phyloP scores from a whole-genome alignment of 2,329 filamentous ascomycete genomes.

The Hypoxylon sp. region DNA sequence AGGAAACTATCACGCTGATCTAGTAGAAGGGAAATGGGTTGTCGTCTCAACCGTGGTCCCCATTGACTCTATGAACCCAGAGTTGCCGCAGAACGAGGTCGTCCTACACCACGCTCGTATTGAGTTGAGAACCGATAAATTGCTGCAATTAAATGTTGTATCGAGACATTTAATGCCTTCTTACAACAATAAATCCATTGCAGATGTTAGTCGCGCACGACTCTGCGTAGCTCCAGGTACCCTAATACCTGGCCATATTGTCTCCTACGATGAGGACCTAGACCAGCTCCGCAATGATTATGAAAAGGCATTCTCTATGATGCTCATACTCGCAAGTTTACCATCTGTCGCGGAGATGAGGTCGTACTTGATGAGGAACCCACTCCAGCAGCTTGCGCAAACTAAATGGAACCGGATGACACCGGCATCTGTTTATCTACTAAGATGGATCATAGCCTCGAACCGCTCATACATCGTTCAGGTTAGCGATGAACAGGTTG shows the following conservation, averaged over 20 bases:
- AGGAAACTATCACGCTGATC: not conserved
- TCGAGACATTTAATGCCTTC: conserved; percentile 38
- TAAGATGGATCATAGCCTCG: conserved; percentile 91
- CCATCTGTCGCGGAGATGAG: conserved; percentile 73
- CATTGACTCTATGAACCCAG: not conserved
- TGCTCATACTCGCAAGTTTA: conserved; percentile 67
- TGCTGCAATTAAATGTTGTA: conserved; percentile 41
- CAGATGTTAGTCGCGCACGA: not conserved
- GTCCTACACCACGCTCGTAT: conserved; percentile 48
- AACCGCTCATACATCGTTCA: conserved; percentile 89
- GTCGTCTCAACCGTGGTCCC: conserved; percentile 28
- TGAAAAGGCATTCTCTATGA: conserved; percentile 65
- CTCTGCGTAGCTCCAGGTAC: not conserved
- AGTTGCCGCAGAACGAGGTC: too few species aligned
- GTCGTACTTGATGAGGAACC: conserved; percentile 58
- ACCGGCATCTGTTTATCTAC: conserved; percentile 73
- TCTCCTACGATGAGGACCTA: conserved; percentile 68
- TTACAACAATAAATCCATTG: not conserved
- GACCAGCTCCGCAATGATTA: conserved; percentile 61
- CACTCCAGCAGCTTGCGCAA: conserved; percentile 53
- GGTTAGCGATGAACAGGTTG: conserved; percentile 64
- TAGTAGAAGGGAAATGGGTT: conserved; percentile 48
- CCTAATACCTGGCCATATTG: conserved; percentile 41
- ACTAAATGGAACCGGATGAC: conserved; percentile 68
- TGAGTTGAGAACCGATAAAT: not conserved